Evolutionary conservation across 768 basidiomycete genomes (phyloP), one percentile per base, ranked within the genome.

Genomic region (Cyclocybe aegerita): DNA sequence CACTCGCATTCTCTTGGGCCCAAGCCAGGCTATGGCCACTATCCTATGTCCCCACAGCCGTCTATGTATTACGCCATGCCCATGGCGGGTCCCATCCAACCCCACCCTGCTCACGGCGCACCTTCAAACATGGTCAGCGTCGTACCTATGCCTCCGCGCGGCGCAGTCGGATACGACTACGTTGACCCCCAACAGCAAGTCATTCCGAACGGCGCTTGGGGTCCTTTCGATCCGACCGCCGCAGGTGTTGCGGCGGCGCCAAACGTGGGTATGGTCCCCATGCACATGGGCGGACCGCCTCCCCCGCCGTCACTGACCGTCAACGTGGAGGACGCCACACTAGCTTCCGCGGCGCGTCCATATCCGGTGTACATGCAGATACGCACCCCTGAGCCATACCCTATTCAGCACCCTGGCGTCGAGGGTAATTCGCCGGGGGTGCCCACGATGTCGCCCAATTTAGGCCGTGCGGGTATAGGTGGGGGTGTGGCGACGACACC

Each of bases 161-260:
- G 41, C 39, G 11, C 46, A 31, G 39, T 43, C 36, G 17, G 15
- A 1, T 59, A 59, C 29, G 58, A 59, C 7, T 54, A 54, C 34
- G 23, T 46, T 16, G 59, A 60, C 37, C 43, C 55, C 15, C 60
- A 54, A n/a, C 14, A 45, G 15, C 55, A 50, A 12, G 34, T 50
- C 8, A 23, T 44, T 14, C 49, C 53, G 5, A 44, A 44, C 16
- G 37, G 35, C 17, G 39, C 45, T 4, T 39, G 41, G 8, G 57
- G 56, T 52, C 47, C 42, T 1, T 52, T 54, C 34, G 60, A 60
- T 16, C 60, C 56, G 12, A 57, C 60, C n/a, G 48, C 58, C n/a
- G 52, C 60, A 2, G 54, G 46, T 3, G 31, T 57, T 4, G 49
- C 43, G 14, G 33, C 50, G 9, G 47, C 45, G 9, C 30, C 46